phyloP scores from a whole-genome alignment of 2,329 filamentous ascomycete genomes.

The Hymenoscyphus linearis region DNA sequence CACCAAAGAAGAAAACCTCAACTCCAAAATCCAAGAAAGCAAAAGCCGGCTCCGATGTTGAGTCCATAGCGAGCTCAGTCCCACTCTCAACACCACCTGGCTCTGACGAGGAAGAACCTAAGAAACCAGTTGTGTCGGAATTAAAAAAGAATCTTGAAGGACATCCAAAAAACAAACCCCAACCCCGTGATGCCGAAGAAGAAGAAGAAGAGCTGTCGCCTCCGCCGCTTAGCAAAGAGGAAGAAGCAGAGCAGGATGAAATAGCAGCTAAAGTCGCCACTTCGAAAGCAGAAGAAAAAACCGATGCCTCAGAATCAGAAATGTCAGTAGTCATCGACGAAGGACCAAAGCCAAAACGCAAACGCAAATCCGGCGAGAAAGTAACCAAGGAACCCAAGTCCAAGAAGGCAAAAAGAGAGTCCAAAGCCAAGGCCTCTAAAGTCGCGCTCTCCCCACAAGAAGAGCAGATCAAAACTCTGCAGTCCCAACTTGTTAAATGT shows the following conservation, averaged over 20 bases:
- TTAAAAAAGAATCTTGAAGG: constrained; percentile 3
- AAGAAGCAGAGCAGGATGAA: constrained; percentile 1
- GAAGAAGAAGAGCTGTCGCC: constrained; percentile 3
- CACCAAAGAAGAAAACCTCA: constrained; percentile 12
- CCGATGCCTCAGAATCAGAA: constrained; percentile 47
- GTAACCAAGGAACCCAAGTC: constrained; percentile 30
- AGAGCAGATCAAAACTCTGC: constrained; percentile 80
- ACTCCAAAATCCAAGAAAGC: not conserved
- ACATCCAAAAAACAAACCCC: not conserved
- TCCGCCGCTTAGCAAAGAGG: not conserved
- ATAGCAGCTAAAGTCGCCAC: not conserved
- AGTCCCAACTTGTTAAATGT: constrained; percentile 82
- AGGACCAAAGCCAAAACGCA: constrained; percentile 52
- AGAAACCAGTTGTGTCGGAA: constrained; percentile 11
- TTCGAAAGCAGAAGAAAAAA: constrained; percentile 25
- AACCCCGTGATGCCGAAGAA: not conserved
- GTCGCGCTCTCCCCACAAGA: constrained; percentile 54
- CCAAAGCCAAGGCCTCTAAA: constrained; percentile 34
- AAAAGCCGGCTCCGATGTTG: not conserved
- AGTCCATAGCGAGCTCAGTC: not conserved
- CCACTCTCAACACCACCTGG: not conserved
- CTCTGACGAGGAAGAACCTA: constrained; percentile 2
- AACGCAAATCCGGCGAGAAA: constrained; percentile 32
- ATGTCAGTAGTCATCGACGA: constrained; percentile 78
- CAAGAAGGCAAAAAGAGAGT: constrained; percentile 31